Evolutionary conservation across 805 yeast species (phyloP), one percentile per base, ranked within the genome.

Genomic region (Schwanniomyces polymorphus): DNA sequence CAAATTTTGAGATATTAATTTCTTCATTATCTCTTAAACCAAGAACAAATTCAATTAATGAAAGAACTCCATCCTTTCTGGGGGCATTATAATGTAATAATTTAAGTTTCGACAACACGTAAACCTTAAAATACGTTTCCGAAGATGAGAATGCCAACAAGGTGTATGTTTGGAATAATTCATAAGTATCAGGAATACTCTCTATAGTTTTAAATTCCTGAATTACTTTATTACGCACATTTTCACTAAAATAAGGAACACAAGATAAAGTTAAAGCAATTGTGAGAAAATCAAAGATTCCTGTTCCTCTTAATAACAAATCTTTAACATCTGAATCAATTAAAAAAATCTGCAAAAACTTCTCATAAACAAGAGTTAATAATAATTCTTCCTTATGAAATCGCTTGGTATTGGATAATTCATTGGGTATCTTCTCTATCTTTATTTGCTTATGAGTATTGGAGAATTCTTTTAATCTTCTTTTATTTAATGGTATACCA

Each of bases 11-110:
- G n/a, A 83, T 64, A 51, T 83, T 84, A 11, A 90, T 65, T 10
- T 81, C 83, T 46, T 86, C 92, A 45, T 76, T 74, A 37, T 89
- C 95, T 47, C 97, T 72, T 23, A 88, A 70, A 0, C 96, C 96
- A 11, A 87, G 70, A 0, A 88, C 74, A 51, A 88, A 82, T 63
- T 92, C 97, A 26, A 91, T 74, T 42, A 92, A 65, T 1, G 91
- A 76, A 26, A 79, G 65, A 1, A 94, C 81, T 0, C 98, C 97
- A 57, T 86, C 84, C 1, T 65, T 48, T 18, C 56, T 62, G 2
- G 76, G 63, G 21, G 95, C 75, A 38, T 74, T 63, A 17, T 80
- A 60, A 1, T 87, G 86, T 25, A 89, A 64, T 3, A 61, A 50
- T 0, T 85, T 78, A 3, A 92, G 69, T 41, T 76, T 70, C 0